phyloP scores from a whole-genome alignment of 305 asterid species.

The Caryopteris hybrid region DNA sequence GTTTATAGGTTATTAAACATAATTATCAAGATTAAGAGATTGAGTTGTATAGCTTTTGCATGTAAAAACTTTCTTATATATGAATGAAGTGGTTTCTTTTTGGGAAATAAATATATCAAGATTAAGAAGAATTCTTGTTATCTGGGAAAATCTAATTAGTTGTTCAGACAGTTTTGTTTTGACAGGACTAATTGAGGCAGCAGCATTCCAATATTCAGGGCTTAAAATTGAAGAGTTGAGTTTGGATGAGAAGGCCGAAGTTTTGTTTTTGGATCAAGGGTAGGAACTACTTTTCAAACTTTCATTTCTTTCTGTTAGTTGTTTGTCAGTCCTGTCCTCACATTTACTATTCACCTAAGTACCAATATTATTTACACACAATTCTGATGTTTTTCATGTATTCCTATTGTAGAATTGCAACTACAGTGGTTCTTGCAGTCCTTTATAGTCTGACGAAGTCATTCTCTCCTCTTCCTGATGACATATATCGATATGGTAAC shows the following conservation, averaged over 20 bases:
- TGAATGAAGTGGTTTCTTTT: too few species aligned
- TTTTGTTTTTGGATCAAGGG: slow-evolving; percentile 80
- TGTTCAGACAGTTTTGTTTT: slow-evolving; percentile 94
- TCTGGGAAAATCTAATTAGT: slow-evolving; percentile 39
- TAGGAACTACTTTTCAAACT: slow-evolving; percentile 23
- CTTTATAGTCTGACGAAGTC: slow-evolving; percentile 83
- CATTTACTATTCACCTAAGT: not conserved
- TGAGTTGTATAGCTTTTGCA: too few species aligned
- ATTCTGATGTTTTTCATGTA: slow-evolving; percentile 19
- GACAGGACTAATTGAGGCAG: slow-evolving; percentile 94
- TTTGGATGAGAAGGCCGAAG: slow-evolving; percentile 89
- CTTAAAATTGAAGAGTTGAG: slow-evolving; percentile 60
- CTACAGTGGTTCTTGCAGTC: slow-evolving; percentile 76
- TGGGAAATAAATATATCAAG: too few species aligned
- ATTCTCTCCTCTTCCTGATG: slow-evolving; percentile 80
- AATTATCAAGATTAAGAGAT: not conserved
- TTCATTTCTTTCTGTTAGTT: not conserved
- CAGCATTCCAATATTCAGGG: slow-evolving; percentile 65
- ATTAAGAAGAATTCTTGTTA: slow-evolving; percentile 1
- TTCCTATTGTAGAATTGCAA: slow-evolving; percentile 60
- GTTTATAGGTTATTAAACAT: not conserved
- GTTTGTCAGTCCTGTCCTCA: not conserved
- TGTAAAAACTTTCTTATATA: too few species aligned
- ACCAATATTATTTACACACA: not conserved
- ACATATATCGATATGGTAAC: slow-evolving; percentile 86